Base-by-base conservation (phyloP, 2,329 filamentous ascomycete species). In the Lomentospora prolificans region DNA sequence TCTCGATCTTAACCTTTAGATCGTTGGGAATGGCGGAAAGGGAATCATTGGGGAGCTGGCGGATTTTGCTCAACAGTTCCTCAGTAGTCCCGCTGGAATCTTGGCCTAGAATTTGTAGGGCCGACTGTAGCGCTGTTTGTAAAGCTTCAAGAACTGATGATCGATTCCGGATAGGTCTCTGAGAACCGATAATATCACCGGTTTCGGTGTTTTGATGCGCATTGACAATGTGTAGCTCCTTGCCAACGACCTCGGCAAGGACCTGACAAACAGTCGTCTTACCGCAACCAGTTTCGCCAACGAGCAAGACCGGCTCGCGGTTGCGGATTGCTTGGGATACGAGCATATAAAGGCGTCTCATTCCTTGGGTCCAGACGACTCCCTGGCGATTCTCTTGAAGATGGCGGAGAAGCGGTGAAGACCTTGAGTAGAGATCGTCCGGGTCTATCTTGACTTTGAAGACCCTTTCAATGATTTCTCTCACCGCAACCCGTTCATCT, bases 121-220 rank as follows among this genome's bases (percentile, higher is more conserved):
- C 71, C 14, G 70, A 61, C 9, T 69, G 61, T 27, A 96, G 69
- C 63, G 87, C 83, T n/a, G 76, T 68, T 30, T 76, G 73, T 28
- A 97, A 72, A 1, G 80, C 69, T 27, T 86, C 81, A 33, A 88
- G 73, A 31, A 95, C 82, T 1, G 82, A 82, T 12, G 85, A 82
- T 44, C 91, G 82, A 67, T 97, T 97, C 60, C 95, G 81, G 22
- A 97, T 82, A 3, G 94, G 94, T 58, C 94, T 77, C 68, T 99
- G 94, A 3, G 94, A 94, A 60, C 94, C 94, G 61, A 99, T 97
- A 9, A 99, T 77, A 69, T 99, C 94, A 14, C 94, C 92, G 0
- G 95, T 97, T 68, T 99, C 95, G 0, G 94, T 91, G 61, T 99
- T 99, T 62, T 97, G 92, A 69, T 99, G 95, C 2, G 95, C 94